Base-by-base conservation (phyloP, 2,329 filamentous ascomycete species). In the Alternaria triticina region DNA sequence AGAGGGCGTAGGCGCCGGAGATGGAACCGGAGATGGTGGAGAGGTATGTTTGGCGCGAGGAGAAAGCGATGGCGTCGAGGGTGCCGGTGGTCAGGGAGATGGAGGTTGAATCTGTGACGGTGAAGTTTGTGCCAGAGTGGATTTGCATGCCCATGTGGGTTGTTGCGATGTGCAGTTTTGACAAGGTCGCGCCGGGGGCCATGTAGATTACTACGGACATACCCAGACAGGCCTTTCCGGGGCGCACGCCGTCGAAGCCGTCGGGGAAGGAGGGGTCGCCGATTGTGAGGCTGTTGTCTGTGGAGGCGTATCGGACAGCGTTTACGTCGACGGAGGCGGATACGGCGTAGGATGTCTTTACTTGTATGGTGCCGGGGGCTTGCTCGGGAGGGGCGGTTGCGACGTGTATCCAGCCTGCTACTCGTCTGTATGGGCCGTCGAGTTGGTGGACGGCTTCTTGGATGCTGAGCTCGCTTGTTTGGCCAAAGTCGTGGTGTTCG, bases 21-120 rank as follows among this genome's bases (percentile, higher is more conserved):
- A 84, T 80, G 17, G 78, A 78, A 8, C 81, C 82, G 0, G 80
- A 80, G 5, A 75, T 75, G 6, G 79, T 77, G 23, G 80, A 71
- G 11, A 84, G 76, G 17, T 72, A 69, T n/a, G 79, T 83, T 55
- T 80, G 72, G 12, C 80, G 77, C 3, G 80, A 81, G 51, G 75
- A 70, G 59, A 80, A 73, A 5, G 75, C 62, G 7, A 76, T 62
- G 2, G 76, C 66, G 28, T 81, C 79, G 11, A 77, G 67, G 4
- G 77, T 76, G 5, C 79, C 76, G 13, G 74, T 78, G 11, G 79
- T 76, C 11, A 77, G 71, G 0, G 77, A 73, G 25, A 79, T 77
- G 11, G 69, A 65, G 1, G 76, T 77, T 57, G 44, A 61, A 33
- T 79, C 76, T 6, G 68, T 78, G 40, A 82, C 74, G n/a, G 65